These are phyloP conservation scores for Plasmodium vinckei DNA, from an alignment of 169 alveolate species.

Conservation along the genomic window DNA sequence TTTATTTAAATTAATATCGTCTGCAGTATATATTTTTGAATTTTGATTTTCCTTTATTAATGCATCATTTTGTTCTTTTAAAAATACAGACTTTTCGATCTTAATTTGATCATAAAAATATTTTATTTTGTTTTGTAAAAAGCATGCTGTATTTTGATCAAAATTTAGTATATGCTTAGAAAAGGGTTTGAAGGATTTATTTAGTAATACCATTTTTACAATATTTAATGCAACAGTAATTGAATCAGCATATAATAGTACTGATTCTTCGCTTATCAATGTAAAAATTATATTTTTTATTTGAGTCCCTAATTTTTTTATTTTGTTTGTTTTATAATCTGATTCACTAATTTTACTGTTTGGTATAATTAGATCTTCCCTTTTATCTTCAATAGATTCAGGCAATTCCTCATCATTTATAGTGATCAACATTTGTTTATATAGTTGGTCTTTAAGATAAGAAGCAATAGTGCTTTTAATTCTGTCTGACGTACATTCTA, in stretches of 20 bases:
- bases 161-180: conserved; percentile 23
- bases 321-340: conserved; percentile 1
- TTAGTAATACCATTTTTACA: conserved; percentile 59
- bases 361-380: neutral
- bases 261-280: conserved; percentile 62
- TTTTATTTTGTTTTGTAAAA: conserved; percentile 65
- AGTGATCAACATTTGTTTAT: conserved; percentile 22
- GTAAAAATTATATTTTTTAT: conserved; percentile 33
- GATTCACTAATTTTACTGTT: neutral
- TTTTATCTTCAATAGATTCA: too few relatives aligned
- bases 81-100: conserved; percentile 40
- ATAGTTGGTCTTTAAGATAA: conserved; percentile 53
- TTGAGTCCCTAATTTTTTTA: conserved; percentile 61
- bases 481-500: conserved; percentile 14
- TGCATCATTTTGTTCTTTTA: conserved; percentile 9
- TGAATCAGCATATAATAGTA: conserved; percentile 41
- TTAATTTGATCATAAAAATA: conserved; percentile 57
- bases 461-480: conserved; percentile 39
- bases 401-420: neutral
- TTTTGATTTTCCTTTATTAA: neutral
- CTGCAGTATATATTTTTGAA: neutral
- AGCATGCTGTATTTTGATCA: conserved; percentile 48
- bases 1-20: conserved; percentile 12
- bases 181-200: conserved; percentile 51
- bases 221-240: conserved; percentile 71